Evolutionary conservation across 208 protist genomes (phyloP).

Genomic region (Polymyxa betae): DNA sequence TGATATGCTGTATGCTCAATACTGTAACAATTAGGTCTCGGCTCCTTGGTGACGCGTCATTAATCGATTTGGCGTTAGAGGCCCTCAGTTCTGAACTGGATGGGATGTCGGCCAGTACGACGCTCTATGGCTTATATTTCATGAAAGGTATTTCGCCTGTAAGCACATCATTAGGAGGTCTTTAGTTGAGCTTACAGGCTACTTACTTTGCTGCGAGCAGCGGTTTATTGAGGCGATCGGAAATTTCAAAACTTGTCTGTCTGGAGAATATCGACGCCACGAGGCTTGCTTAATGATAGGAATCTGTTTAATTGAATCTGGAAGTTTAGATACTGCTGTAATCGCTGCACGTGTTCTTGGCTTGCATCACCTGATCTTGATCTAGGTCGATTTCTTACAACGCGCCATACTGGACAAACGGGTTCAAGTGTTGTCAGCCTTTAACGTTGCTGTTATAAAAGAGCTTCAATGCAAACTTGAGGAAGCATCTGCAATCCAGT

Average conservation of each 20-base stretch:
- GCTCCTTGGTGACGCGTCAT: too few relatives aligned
- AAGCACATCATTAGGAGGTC: background rate
- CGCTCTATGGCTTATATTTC: background rate
- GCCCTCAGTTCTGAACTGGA: background rate
- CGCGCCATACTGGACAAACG: background rate
- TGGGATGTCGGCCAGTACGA: background rate
- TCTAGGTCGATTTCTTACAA: background rate
- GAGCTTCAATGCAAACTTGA: background rate
- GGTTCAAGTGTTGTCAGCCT: background rate
- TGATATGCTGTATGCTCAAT: too few relatives aligned
- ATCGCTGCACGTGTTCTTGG: background rate
- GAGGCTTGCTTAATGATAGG: background rate
- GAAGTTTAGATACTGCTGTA: background rate
- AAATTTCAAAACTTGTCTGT: background rate
- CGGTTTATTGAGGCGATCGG: background rate
- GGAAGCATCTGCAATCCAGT: background rate
- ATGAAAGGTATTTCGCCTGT: background rate
- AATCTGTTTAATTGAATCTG: background rate
- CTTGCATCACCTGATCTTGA: background rate
- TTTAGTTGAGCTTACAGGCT: background rate
- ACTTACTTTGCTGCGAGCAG: background rate
- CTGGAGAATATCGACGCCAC: background rate
- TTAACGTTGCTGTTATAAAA: background rate
- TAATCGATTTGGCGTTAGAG: background rate
- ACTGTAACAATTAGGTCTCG: too few relatives aligned